These are phyloP conservation scores for Termitomyces titanicus DNA, from an alignment of 768 basidiomycete genomes.

Conservation along the genomic window DNA sequence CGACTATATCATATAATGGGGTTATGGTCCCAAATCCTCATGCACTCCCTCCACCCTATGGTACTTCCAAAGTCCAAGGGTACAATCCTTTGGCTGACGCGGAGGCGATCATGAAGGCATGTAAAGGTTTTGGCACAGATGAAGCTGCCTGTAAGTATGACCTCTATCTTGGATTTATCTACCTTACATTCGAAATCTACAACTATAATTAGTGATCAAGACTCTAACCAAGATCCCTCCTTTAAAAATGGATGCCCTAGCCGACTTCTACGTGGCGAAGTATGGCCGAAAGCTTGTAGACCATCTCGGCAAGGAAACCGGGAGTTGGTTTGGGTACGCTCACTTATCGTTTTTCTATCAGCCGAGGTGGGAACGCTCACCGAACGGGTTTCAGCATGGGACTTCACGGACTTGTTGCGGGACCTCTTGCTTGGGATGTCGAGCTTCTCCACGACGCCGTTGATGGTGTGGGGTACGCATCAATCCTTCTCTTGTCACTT, in stretches of 20 bases:
- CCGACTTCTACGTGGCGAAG: conserved; percentile 26
- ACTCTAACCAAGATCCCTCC: conserved; percentile 24
- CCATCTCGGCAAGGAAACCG: conserved; percentile 24
- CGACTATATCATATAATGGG: conserved; percentile 21
- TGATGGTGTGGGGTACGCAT: conserved; percentile 25
- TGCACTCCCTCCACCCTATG: conserved; percentile 17
- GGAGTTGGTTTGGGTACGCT: conserved; percentile 29
- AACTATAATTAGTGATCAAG: conserved; percentile 23
- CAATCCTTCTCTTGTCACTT: no score
- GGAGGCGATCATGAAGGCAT: conserved; percentile 27
- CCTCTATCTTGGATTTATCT: not conserved
- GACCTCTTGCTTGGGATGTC: conserved; percentile 38
- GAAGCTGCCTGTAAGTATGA: conserved; percentile 26
- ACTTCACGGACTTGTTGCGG: conserved; percentile 28
- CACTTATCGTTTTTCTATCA: not conserved
- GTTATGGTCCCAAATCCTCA: conserved; percentile 26
- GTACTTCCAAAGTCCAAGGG: conserved; percentile 26
- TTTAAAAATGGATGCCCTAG: conserved; percentile 32
- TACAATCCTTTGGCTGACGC: conserved; percentile 31
- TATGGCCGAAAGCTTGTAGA: conserved; percentile 27
- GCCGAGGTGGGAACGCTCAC: not conserved
- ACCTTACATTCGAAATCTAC: not conserved
- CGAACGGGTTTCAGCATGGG: not conserved
- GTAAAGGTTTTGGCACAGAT: conserved; percentile 24
- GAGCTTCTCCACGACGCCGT: conserved; percentile 31